Conservation (phyloP, 331 rosid species). For the Phaseolus coccineus region DNA sequence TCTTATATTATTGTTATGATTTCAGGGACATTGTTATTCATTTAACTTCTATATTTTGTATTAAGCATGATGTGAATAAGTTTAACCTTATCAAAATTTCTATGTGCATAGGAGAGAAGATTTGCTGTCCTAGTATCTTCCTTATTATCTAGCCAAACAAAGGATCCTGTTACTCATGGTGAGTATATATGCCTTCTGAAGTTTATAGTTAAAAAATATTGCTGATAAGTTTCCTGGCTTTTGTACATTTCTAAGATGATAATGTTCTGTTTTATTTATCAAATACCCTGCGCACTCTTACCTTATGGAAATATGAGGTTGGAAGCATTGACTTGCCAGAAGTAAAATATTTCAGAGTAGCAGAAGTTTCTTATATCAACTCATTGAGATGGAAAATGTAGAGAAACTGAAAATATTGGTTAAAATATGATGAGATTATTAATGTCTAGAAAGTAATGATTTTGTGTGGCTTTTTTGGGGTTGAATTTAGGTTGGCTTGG, state of each 20-base stretch:
- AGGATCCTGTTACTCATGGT: conserved; percentile 93
- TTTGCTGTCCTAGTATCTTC: conserved; percentile 95
- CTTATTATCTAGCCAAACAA: conserved; percentile 96
- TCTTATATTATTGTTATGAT: conserved; percentile 13
- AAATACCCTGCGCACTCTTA: background rate
- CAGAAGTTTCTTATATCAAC: conserved; percentile 12
- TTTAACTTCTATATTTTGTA: conserved; percentile 31
- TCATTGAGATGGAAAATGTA: conserved; percentile 16
- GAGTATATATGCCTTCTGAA: conserved; percentile 48
- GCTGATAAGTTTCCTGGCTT: conserved; percentile 17
- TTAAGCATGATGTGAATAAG: conserved; percentile 26
- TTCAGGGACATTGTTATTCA: background rate
- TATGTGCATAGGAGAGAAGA: conserved; percentile 76
- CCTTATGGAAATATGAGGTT: conserved; percentile 28
- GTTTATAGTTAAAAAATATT: background rate
- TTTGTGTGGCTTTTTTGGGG: conserved; percentile 19
- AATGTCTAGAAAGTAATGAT: conserved; percentile 24
- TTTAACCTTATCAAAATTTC: conserved; percentile 32
- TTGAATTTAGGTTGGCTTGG: conserved; percentile 19
- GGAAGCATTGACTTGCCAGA: conserved; percentile 16
- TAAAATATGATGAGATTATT: conserved; percentile 18
- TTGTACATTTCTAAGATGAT: conserved; percentile 21
- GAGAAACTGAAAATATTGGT: conserved; percentile 26
- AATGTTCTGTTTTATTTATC: background rate
- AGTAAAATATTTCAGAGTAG: conserved; percentile 29